phyloP scores from a whole-genome alignment of 768 basidiomycete genomes.

The Boletus edulis region DNA sequence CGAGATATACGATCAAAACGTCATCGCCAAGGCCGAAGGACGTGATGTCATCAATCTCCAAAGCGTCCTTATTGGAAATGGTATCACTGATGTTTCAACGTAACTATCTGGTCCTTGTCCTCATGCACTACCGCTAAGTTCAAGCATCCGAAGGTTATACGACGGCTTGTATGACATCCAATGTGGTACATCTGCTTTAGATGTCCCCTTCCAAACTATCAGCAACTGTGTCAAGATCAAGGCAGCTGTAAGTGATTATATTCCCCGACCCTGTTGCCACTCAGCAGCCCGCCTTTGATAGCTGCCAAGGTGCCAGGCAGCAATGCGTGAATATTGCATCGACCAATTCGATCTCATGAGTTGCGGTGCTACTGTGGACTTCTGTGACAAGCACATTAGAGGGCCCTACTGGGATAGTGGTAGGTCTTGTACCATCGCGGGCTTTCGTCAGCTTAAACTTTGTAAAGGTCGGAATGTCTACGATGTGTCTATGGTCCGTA shows the following conservation, averaged over 20 bases:
- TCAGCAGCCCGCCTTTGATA: constrained; percentile 21
- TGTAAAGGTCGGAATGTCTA: constrained; percentile 47
- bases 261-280: not conserved
- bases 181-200: constrained; percentile 50
- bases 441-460: not conserved
- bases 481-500: constrained; percentile 51
- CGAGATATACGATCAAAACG: constrained; percentile 74
- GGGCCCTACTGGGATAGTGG: constrained; percentile 37
- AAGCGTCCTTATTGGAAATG: constrained; percentile 75
- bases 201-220: constrained; percentile 48
- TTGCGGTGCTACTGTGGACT: constrained; percentile 63
- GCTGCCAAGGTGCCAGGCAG: constrained; percentile 67
- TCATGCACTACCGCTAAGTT: not conserved
- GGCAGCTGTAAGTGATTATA: constrained; percentile 41
- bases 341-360: constrained; percentile 61
- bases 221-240: constrained; percentile 49
- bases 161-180: constrained; percentile 46
- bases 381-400: constrained; percentile 60
- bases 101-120: constrained; percentile 26
- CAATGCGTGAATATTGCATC: constrained; percentile 57
- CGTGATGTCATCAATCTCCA: constrained; percentile 59
- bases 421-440: constrained; percentile 18
- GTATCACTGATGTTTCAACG: constrained; percentile 55
- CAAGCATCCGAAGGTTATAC: constrained; percentile 30
- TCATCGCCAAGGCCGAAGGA: constrained; percentile 46